These are phyloP conservation scores for Neocallimastix lanati DNA, from an alignment of 192 early-diverging fungal species.

Conservation along the genomic window DNA sequence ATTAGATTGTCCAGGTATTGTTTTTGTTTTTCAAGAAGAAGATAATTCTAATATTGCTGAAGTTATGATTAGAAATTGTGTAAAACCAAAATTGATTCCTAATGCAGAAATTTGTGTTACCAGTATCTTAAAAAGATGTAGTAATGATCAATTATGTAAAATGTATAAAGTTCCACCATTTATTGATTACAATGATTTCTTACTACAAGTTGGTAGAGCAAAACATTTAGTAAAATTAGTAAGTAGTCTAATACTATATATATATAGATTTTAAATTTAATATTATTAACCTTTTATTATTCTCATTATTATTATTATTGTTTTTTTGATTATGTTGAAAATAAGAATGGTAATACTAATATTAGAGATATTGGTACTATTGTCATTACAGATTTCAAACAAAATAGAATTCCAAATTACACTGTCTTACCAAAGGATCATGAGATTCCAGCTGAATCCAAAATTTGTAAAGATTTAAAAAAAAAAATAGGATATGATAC, in stretches of 20 bases:
- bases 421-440: neutral
- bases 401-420: neutral
- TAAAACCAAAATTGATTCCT: neutral
- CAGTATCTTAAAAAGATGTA: neutral
- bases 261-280: too few species aligned
- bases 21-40: neutral
- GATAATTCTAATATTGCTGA: neutral
- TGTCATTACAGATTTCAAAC: neutral
- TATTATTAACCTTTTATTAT: too few species aligned
- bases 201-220: neutral
- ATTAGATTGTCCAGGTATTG: neutral
- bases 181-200: neutral
- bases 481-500: neutral
- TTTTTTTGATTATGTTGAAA: neutral
- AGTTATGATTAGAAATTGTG: neutral
- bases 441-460: neutral
- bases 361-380: neutral
- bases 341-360: neutral
- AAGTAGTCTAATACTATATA: too few species aligned
- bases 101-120: neutral
- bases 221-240: neutral
- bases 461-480: neutral
- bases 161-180: neutral
- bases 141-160: neutral
- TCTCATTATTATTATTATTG: too few species aligned